Evolutionary conservation across 495 filamentous ascomycete species (phyloP), one percentile per base, ranked within the genome.

Genomic region (Aspergillus saccharolyticus): DNA sequence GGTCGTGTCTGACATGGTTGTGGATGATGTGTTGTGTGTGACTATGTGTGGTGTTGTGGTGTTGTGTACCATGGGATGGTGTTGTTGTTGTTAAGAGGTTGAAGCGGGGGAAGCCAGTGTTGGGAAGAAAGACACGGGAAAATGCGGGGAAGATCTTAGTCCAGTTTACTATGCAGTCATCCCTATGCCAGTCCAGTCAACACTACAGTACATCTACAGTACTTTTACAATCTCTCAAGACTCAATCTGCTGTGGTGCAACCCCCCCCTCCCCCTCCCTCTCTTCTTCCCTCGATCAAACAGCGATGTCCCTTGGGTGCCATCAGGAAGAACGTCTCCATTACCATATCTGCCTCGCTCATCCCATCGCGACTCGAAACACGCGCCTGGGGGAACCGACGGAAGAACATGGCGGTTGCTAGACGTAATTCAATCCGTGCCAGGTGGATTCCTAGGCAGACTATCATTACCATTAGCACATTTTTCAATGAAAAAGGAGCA

Each of bases 331-430:
- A 74, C 39, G 73, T 58, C 17, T 58, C 54, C 59, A 67, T 66
- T 15, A 60, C 58, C 79, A 82, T 80, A 21, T 82, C 78, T 0
- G 62, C 53, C 16, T 74, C 70, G 10, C 20, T 61, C 72, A 83
- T 80, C 1, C 71, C 72, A 19, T 81, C 72, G 17, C 53, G 44
- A 0, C 22, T 28, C 0, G 68, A 73, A 0, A 66, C 20, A 10
- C 39, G 52, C 1, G 68, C 66, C 16, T 61, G 16, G 1, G 72
- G 70, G 18, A 74, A 74, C 5, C 44, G 42, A 1, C 60, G 65
- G 55, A 74, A 74, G 54, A 76, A 74, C 9, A 58, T 49, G 0
- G 70, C 64, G 0, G 72, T 64, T 0, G 66, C 74, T 8, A 74
- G 59, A 5, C 69, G 65, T 5, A 76, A 53, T 44, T 76, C 74